Evolutionary conservation across 176 grass and related monocot genomes (phyloP), one percentile per base, ranked within the genome.

Genomic region (Aegilops bicornis): DNA sequence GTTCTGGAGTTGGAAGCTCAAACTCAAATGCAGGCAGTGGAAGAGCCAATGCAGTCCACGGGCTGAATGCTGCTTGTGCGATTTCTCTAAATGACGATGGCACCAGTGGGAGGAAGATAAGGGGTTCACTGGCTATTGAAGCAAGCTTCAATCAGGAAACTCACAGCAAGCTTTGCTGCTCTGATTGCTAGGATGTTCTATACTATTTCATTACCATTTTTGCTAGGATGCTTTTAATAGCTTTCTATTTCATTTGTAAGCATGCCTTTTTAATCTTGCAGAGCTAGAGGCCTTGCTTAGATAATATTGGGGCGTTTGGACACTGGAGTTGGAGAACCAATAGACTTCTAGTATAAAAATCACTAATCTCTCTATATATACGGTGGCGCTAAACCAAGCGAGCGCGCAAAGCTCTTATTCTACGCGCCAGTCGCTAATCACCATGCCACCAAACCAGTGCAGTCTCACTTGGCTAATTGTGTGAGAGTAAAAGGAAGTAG

Each of bases 151-250:
- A 79, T 79, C 40, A 43, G 2, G 78, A 43, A 64, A 30, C 13
- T 8, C 66, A 8, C 31, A 31, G 14, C 66, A 35, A 42, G 35
- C 27, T 69, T 58, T n/a, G 64, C 66, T 80, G 24, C 39, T 48
- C 13, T 68, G 42, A 68, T 69, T 52, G 80, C 65, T 24, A 82
- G 20, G 29, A 82, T 82, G 40, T 69, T 68, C 42, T 69, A 69
- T 40, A 82, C 43, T 31, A 31, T 59, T 22, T 59, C 22, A 20
- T 59, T 59, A 59, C 54, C 19, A 59, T 22, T 22, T 59, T 59
- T 59, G 54, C 54, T 22, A 59, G 54, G 54, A 59, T 59, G 20
- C 54, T 59, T 59, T 59, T 59, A 59, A 59, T 59, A 59, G 54
- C 54, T 59, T 59, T 22, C 54, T 59, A 59, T 59, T 59, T 22